These are phyloP conservation scores for Ceratocystis eucalypticola DNA, from an alignment of 2,329 filamentous ascomycete species.

Conservation along the genomic window DNA sequence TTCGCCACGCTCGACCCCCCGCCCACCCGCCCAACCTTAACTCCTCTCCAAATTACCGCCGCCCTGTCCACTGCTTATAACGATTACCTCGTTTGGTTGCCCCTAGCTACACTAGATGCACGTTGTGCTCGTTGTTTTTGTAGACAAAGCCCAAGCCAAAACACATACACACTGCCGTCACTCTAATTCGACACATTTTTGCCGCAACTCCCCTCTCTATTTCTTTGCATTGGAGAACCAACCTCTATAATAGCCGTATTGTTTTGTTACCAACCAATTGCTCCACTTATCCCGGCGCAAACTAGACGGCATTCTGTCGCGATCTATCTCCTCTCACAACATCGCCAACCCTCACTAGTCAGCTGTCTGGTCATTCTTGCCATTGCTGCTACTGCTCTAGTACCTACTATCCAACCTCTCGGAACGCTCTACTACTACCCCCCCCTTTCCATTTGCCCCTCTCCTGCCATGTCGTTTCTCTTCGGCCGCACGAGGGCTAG, in stretches of 20 bases:
- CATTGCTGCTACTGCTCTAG: not conserved
- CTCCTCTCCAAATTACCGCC: not conserved
- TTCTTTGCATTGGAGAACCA: not conserved
- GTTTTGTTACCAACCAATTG: not conserved
- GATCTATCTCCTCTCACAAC: not conserved
- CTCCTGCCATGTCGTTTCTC: slow-evolving; percentile 37
- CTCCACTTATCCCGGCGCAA: not conserved
- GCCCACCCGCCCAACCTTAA: not conserved
- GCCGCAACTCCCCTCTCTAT: not conserved
- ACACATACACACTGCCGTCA: not conserved
- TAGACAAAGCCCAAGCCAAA: not conserved
- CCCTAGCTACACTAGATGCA: not conserved
- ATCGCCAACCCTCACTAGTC: not conserved
- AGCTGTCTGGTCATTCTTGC: too few species aligned
- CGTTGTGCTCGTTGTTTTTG: not conserved
- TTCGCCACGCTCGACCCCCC: too few species aligned
- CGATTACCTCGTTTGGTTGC: not conserved
- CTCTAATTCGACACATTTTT: not conserved
- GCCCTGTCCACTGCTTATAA: not conserved
- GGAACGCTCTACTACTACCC: not conserved
- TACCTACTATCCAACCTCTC: not conserved
- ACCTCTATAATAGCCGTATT: not conserved
- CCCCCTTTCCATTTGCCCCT: not conserved
- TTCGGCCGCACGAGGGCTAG: slow-evolving; percentile 41
- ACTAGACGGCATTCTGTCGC: not conserved